A percentile compares a stretch with the other conserved stretches of the same genome.
phyloP scores from a whole-genome alignment of 495 filamentous ascomycete genomes.

The Lindgomyces ingoldianus region DNA sequence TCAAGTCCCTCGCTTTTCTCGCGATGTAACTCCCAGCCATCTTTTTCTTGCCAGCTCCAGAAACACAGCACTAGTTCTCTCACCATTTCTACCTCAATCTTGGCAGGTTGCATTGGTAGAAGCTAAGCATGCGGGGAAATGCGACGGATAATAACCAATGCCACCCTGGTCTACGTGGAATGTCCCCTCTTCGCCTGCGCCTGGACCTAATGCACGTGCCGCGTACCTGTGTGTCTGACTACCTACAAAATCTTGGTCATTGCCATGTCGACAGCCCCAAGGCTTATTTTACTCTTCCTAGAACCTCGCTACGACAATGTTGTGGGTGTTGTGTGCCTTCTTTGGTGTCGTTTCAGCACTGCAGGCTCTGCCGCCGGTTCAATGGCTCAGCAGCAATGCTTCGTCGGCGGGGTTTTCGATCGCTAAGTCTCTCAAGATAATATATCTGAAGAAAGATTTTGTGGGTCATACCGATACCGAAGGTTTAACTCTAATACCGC shows the following conservation, averaged over 20 bases:
- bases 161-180: constrained; percentile 8
- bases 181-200: not conserved
- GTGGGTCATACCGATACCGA: constrained; percentile 42
- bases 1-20: too few species aligned
- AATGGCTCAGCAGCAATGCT: constrained; percentile 22
- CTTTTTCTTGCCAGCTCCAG: not conserved
- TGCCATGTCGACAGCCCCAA: not conserved
- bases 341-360: constrained; percentile 14
- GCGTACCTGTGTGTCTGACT: constrained; percentile 24
- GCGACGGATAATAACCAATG: constrained; percentile 21
- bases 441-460: constrained; percentile 25
- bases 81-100: not conserved
- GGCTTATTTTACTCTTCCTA: not conserved
- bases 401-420: constrained; percentile 14
- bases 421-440: constrained; percentile 11
- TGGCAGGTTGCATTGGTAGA: constrained; percentile 24
- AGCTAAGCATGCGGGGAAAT: constrained; percentile 27
- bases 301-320: not conserved
- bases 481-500: constrained; percentile 58
- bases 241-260: constrained; percentile 11
- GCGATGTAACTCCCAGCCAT: constrained; percentile 12
- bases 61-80: not conserved
- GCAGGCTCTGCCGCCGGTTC: constrained; percentile 28
- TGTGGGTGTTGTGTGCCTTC: constrained; percentile 1
- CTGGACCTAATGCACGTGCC: not conserved